Percentiles rank a stretch among this genome's conserved stretches.
Conservation (phyloP, 129 eudicot species). For the Centaurea solstitialis region DNA sequence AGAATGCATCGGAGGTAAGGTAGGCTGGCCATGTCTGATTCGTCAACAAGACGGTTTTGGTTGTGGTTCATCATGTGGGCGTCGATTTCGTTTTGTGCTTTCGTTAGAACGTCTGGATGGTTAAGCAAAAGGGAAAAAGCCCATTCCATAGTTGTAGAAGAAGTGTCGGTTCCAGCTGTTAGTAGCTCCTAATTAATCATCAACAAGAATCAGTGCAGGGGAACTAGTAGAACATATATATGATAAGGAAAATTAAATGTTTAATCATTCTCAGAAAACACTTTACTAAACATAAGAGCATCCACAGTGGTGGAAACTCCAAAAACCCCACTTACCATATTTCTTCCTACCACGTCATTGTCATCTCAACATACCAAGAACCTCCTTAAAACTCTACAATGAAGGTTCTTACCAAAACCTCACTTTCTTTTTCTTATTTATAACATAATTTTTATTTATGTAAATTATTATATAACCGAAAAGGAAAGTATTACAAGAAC, state of each 20-base stretch:
- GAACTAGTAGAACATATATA: background rate
- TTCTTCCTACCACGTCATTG: too few relatives aligned
- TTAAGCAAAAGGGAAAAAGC: slow-evolving; percentile 41
- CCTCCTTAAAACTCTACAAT: too few relatives aligned
- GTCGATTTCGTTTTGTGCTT: slow-evolving; percentile 40
- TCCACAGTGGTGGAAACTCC: too few relatives aligned
- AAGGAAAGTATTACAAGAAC: too few relatives aligned
- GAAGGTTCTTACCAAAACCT: too few relatives aligned
- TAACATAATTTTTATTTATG: too few relatives aligned
- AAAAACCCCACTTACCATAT: too few relatives aligned
- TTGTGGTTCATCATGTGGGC: slow-evolving; percentile 2
- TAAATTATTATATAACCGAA: too few relatives aligned
- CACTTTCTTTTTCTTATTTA: too few relatives aligned
- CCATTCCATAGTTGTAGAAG: slow-evolving; percentile 45
- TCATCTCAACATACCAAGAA: too few relatives aligned
- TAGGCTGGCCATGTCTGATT: slow-evolving; percentile 36
- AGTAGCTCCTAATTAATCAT: slow-evolving; percentile 21
- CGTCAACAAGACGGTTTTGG: slow-evolving; percentile 31
- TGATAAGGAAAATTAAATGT: too few relatives aligned
- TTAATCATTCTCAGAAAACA: background rate
- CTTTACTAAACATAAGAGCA: too few relatives aligned
- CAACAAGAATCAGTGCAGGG: background rate
- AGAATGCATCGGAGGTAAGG: slow-evolving; percentile 43
- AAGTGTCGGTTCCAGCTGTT: slow-evolving; percentile 37
- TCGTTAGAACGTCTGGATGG: slow-evolving; percentile 36